Percentiles rank a stretch among this genome's conserved stretches.
These are phyloP conservation scores for Hyphochytrium catenoides DNA, from an alignment of 352 stramenopile species.

Conservation along the genomic window DNA sequence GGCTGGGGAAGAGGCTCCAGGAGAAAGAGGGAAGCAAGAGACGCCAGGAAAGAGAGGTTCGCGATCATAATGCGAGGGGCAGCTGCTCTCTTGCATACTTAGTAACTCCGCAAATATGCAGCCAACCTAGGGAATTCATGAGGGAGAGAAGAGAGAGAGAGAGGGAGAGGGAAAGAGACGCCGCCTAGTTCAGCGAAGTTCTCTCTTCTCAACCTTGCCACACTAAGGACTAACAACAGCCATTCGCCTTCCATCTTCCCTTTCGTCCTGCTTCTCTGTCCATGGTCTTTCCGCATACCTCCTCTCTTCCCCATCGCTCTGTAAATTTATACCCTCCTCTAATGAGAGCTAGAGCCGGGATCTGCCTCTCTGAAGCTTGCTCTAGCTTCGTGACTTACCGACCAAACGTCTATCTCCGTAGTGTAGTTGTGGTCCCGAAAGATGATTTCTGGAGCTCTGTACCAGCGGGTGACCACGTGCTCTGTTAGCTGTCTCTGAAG, in stretches of 20 bases:
- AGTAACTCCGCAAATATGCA: constrained; percentile 85
- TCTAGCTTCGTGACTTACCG: constrained; percentile 45
- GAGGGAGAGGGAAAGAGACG: constrained; percentile 1
- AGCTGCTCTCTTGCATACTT: constrained; percentile 86
- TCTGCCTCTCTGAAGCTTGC: too few species aligned
- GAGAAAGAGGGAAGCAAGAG: constrained; percentile 59
- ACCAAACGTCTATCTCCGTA: constrained; percentile 60
- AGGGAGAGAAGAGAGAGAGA: constrained; percentile 1
- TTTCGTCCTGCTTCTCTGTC: too few species aligned
- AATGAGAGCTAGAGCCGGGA: too few species aligned
- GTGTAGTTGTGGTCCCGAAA: constrained; percentile 67
- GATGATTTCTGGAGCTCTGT: constrained; percentile 81
- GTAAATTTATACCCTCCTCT: too few species aligned
- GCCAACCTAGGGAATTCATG: constrained; percentile 47
- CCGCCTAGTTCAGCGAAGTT: not conserved
- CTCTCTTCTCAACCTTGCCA: not conserved
- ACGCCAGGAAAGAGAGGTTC: constrained; percentile 80
- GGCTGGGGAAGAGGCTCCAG: constrained; percentile 34
- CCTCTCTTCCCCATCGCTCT: too few species aligned
- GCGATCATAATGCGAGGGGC: constrained; percentile 77
- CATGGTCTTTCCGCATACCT: too few species aligned
- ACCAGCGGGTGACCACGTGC: constrained; percentile 84
- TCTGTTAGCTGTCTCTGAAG: constrained; percentile 76
- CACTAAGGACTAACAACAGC: not conserved
- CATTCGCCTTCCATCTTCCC: not conserved